Base-by-base conservation (phyloP, 2,329 filamentous ascomycete genomes). In the Aspergillus viridinutans region DNA sequence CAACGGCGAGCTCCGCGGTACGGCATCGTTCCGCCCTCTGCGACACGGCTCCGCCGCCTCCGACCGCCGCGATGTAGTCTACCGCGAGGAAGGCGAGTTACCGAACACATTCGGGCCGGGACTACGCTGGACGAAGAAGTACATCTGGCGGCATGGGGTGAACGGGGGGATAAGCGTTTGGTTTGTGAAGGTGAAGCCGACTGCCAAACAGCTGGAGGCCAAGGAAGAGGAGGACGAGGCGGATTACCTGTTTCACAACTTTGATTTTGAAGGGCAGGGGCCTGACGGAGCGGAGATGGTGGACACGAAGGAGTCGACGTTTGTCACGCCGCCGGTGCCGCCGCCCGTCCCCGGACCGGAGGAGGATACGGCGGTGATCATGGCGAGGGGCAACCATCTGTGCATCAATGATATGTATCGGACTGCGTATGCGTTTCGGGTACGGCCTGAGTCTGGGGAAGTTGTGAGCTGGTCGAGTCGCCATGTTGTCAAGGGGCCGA, bases 401-500 rank as follows among this genome's bases (percentile, higher is more conserved):
- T 78, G 76, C 61, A 71, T 78, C 53, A 76, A 78, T 48, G 76
- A 79, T 64, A 77, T 75, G 69, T 78, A 78, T 64, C 72, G 72
- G 54, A 79, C 75, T 4, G 72, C 71, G 3, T 79, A 79, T 64
- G 68, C 72, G 20, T 79, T 79, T 60, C 67, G 72, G 10, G 61
- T 78, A 25, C 56, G 59, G 3, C 57, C 64, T 1, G 66, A 65
- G 7, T 66, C 67, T 0, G 71, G 68, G 6, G 65, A 72, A 53
- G 68, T 76, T 54, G 42, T 74, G 23, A 75, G 68, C 56, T 79
- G 76, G 75, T 67, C 71, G 9, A 78, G 75, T 65, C 68, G 72
- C 7, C 76, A 79, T 70, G 72, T 78, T 40, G 76, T 79, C 17
- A 69, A 69, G 35, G 76, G 76, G 2, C 76, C 76, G 43, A 77